Evolutionary conservation across 805 yeast genomes (phyloP), one percentile per base, ranked within the genome.

Genomic region (Groenewaldozyma salmanticensis): DNA sequence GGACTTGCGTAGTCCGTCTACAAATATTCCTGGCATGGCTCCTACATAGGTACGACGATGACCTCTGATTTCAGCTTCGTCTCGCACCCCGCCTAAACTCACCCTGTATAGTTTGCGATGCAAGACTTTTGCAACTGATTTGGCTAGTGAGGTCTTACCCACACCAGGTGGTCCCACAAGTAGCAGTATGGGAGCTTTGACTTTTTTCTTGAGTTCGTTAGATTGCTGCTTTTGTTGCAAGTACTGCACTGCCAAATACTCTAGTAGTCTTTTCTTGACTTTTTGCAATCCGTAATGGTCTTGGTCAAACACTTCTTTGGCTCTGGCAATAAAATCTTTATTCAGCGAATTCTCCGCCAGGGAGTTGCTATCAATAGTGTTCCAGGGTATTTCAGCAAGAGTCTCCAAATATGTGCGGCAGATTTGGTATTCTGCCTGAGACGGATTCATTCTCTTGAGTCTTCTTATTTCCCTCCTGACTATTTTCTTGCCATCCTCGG

Each of bases 161-260:
- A 85, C 92, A 29, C 96, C 96, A 0, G 95, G 96, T 7, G 95
- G 95, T 0, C 95, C 96, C 4, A 84, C 85, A 43, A 86, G 69
- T 59, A 86, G 67, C 33, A 86, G 60, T 34, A 86, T 85, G 4
- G 95, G 95, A 1, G 94, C 74, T 53, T 66, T 50, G 13, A 38
- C 33, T 17, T 38, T 31, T 16, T 5, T 13, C 9, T 38, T n/a
- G 2, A 27, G 11, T 40, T 42, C 13, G 18, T 27, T 13, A 20
- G 16, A 13, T 7, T 5, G 29, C 37, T 46, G 46, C 41, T 43
- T 42, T 24, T 52, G 51, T 41, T 68, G 69, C 33, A 87, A 67
- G 46, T 81, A 81, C 47, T 84, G 61, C 4, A 86, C 87, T 3
- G 92, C 86, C 22, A 86, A 64, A 56, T 85, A 84, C 57, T 86